phyloP scores from a whole-genome alignment of 257 asterid genomes.

The Rhazya stricta region DNA sequence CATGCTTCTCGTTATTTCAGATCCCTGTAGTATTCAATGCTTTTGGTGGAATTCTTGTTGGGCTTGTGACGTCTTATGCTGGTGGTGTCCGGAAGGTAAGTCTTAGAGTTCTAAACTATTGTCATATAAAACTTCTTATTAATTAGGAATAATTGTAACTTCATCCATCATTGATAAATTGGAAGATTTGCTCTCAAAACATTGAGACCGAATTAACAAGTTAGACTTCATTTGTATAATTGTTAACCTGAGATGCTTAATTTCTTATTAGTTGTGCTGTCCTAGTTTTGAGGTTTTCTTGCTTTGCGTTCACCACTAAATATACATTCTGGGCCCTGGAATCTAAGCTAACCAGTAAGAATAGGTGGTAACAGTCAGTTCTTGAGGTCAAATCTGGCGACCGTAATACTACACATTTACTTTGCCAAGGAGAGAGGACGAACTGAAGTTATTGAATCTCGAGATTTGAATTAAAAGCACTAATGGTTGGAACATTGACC shows the following conservation, averaged over 20 bases:
- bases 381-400: background rate
- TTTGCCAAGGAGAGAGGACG: background rate
- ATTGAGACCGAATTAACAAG: background rate
- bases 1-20: conserved; percentile 40
- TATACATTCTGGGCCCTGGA: background rate
- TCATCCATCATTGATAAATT: background rate
- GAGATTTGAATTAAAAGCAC: background rate
- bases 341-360: background rate
- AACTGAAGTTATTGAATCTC: background rate
- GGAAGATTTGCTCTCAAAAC: background rate
- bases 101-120: background rate
- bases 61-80: conserved; percentile 90
- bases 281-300: background rate
- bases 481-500: background rate
- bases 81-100: conserved; percentile 94
- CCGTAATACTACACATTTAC: background rate
- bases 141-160: background rate
- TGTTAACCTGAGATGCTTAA: background rate
- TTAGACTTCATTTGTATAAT: background rate
- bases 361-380: background rate
- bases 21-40: conserved; percentile 84
- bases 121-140: background rate
- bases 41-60: conserved; percentile 94
- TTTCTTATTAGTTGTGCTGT: background rate
- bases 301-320: background rate